phyloP scores from a whole-genome alignment of 176 grass and related monocot genomes.

The Ananas comosus region DNA sequence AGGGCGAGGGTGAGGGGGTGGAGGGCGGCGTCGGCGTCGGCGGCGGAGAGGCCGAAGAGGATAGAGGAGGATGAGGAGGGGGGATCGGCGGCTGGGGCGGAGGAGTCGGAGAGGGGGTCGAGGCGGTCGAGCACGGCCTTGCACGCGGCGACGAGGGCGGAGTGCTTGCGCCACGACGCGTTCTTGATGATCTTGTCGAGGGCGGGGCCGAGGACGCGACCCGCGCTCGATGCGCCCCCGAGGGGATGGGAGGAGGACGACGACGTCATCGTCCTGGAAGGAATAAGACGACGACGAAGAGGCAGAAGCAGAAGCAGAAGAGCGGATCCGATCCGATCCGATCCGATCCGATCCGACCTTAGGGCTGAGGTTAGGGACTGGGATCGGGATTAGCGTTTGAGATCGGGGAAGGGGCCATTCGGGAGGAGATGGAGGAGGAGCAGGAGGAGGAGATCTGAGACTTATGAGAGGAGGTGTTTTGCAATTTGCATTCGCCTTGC shows the following conservation, averaged over 20 bases:
- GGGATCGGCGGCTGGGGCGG: slow-evolving; percentile 29
- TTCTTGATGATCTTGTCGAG: slow-evolving; percentile 99
- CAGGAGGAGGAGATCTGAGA: background rate
- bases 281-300: too few relatives aligned
- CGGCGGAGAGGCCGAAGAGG: slow-evolving; percentile 29
- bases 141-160: slow-evolving; percentile 66
- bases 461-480: background rate
- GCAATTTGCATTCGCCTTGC: background rate
- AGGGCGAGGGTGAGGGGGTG: slow-evolving; percentile 47
- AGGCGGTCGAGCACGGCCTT: slow-evolving; percentile 81
- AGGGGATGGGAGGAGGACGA: slow-evolving; percentile 5
- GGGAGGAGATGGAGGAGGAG: background rate
- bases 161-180: slow-evolving; percentile 80
- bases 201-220: slow-evolving; percentile 55
- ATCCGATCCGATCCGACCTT: background rate
- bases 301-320: background rate
- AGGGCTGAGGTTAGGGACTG: background rate
- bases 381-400: background rate
- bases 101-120: slow-evolving; percentile 24
- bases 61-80: slow-evolving; percentile 20
- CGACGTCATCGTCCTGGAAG: slow-evolving; percentile 24
- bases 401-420: background rate
- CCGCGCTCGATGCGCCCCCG: slow-evolving; percentile 39
- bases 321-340: background rate
- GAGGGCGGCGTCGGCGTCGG: slow-evolving; percentile 34